Evolutionary conservation across 1,139 yeast species (phyloP), one percentile per base, ranked within the genome.

Genomic region (Geotrichum citri-aurantii): DNA sequence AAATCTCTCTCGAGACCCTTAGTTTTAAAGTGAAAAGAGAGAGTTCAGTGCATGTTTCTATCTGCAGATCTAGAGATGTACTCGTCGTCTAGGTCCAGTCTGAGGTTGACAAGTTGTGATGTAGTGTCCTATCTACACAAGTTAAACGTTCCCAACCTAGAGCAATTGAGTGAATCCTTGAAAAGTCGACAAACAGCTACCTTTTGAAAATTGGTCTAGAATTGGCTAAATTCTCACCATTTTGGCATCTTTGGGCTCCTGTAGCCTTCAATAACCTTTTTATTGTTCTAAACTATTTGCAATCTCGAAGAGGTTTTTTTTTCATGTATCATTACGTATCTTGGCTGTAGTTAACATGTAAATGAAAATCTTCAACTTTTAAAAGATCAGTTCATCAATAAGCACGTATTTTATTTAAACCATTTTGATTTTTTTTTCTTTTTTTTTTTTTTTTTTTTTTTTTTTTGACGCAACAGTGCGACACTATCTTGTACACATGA

Each of bases 21-120:
- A n/a, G 4, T 26, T 26, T 26, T n/a, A n/a, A n/a, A n/a, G n/a
- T n/a, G n/a, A n/a, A n/a, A n/a, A n/a, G n/a, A n/a, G n/a, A n/a
- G n/a, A n/a, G n/a, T n/a, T n/a, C n/a, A n/a, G n/a, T n/a, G n/a
- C n/a, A n/a, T n/a, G n/a, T n/a, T n/a, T n/a, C n/a, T n/a, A n/a
- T n/a, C n/a, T 84, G 0, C 76, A 84, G 1, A 74, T 85, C 44
- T 17, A 37, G 44, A 11, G 21, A 37, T 37, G 44, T 19, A n/a
- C 44, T 37, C 44, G 44, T 37, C 44, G 14, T 17, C 14, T 7
- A 37, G n/a, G 44, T n/a, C 44, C 14, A 37, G 44, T 8, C 17
- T 17, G 17, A 37, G 44, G 44, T 17, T 7, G 4, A 37, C 12
- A 17, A 17, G 21, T 6, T 17, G 44, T n/a, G 44, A n/a, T n/a